These are phyloP conservation scores for Berkeleyomyces rouxiae DNA, from an alignment of 2,329 filamentous ascomycete species.

Conservation along the genomic window DNA sequence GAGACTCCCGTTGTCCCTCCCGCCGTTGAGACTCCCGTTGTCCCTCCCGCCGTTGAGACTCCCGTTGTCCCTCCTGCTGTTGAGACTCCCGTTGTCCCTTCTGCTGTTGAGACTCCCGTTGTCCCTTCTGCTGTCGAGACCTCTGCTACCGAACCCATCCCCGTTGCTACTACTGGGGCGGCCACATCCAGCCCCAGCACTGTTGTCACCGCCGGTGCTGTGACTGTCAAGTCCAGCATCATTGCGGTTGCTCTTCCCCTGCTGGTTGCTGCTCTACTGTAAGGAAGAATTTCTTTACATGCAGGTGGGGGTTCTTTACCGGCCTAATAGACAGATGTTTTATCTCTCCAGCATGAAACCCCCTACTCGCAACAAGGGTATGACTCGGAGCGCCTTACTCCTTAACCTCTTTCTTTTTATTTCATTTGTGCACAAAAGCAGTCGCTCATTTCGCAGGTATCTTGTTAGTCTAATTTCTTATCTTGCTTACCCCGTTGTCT, in stretches of 20 bases:
- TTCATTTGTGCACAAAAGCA: not conserved
- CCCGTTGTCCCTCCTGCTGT: not conserved
- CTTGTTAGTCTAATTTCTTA: not conserved
- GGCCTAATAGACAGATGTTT: too few species aligned
- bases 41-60: not conserved
- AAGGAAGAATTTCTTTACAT: not conserved
- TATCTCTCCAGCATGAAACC: too few species aligned
- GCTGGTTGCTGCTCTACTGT: not conserved
- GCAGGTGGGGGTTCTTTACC: too few species aligned
- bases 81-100: not conserved
- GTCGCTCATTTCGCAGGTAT: not conserved
- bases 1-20: not conserved
- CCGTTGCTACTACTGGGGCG: constrained; percentile 26
- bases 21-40: not conserved
- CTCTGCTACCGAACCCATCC: constrained; percentile 4
- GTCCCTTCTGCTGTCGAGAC: not conserved
- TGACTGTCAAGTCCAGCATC: not conserved
- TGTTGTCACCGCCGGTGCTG: constrained; percentile 6
- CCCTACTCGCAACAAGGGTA: too few species aligned
- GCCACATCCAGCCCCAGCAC: not conserved
- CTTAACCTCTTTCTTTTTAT: not conserved
- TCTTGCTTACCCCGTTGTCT: not conserved
- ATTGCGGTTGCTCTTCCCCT: not conserved
- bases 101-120: not conserved
- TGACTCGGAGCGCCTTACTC: not conserved